These are phyloP conservation scores for Trichopus zeylanicus DNA, from an alignment of 116 monocot genomes.

Conservation along the genomic window DNA sequence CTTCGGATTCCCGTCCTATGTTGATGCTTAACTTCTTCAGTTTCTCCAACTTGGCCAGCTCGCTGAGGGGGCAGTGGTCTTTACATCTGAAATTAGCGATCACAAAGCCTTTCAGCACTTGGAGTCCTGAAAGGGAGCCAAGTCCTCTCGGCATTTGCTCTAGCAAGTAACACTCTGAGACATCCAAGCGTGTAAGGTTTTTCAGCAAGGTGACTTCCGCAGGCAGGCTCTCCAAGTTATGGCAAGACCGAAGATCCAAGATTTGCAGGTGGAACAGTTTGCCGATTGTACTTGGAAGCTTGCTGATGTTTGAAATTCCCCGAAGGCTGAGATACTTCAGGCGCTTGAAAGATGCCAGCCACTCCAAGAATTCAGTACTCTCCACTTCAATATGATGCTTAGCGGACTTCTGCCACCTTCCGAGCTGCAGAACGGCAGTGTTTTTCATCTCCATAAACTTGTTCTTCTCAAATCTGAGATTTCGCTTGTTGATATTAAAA, in stretches of 20 bases:
- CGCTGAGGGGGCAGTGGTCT: background rate
- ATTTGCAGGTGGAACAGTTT: conserved; percentile 16
- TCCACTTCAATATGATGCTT: conserved; percentile 16
- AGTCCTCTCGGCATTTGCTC: conserved; percentile 18
- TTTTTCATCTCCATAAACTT: conserved; percentile 8
- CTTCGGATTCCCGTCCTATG: conserved; percentile 2
- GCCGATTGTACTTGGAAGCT: conserved; percentile 20
- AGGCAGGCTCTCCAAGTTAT: conserved; percentile 20
- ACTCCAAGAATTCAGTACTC: conserved; percentile 1
- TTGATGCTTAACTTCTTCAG: conserved; percentile 23
- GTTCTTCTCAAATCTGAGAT: conserved; percentile 6
- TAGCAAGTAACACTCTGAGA: conserved; percentile 27
- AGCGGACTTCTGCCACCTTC: conserved; percentile 8
- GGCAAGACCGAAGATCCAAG: conserved; percentile 27
- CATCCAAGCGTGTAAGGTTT: conserved; percentile 20
- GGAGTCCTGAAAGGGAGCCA: conserved; percentile 7
- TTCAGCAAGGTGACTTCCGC: background rate
- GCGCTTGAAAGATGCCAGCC: background rate
- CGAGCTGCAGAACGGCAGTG: conserved; percentile 12
- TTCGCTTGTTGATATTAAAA: conserved; percentile 10
- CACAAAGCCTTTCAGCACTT: conserved; percentile 28
- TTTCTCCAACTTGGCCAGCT: conserved; percentile 8
- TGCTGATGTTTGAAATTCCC: conserved; percentile 21
- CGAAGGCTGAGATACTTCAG: conserved; percentile 19
- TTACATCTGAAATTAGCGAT: conserved; percentile 4